phyloP scores from a whole-genome alignment of 2,329 filamentous ascomycete species.

The Penicillium nordicum region DNA sequence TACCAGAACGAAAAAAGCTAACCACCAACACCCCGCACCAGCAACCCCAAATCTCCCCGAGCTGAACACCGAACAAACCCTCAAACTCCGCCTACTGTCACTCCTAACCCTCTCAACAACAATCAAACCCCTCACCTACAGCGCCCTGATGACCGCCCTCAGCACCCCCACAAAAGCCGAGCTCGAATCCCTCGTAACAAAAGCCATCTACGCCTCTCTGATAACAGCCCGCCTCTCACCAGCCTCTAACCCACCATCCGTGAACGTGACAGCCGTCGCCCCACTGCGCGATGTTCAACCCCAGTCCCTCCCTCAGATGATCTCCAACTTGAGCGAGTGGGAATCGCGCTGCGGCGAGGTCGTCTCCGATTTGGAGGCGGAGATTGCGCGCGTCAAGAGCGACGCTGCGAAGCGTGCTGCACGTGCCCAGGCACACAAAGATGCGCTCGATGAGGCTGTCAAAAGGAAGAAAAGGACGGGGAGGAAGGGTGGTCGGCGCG shows the following conservation, averaged over 20 bases:
- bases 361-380: constrained; percentile 69
- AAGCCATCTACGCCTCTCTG: constrained; percentile 81
- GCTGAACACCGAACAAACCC: constrained; percentile 67
- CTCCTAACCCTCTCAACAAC: constrained; percentile 76
- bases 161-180: constrained; percentile 64
- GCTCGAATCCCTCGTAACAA: constrained; percentile 82
- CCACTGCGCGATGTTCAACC: constrained; percentile 83
- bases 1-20: not conserved
- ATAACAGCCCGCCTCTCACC: constrained; percentile 82
- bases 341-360: constrained; percentile 71
- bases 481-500: constrained; percentile 15
- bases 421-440: constrained; percentile 49
- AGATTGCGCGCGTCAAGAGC: constrained; percentile 65
- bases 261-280: constrained; percentile 75
- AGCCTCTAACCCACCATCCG: constrained; percentile 69
- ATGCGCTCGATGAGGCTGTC: constrained; percentile 50
- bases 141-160: constrained; percentile 63
- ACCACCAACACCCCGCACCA: constrained; percentile 21
- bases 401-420: constrained; percentile 54
- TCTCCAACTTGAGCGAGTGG: constrained; percentile 69
- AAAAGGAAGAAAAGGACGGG: constrained; percentile 33
- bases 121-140: constrained; percentile 67
- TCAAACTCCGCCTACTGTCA: constrained; percentile 88
- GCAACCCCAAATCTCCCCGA: constrained; percentile 60
- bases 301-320: constrained; percentile 65